A percentile compares a stretch with the other conserved stretches of the same genome.
These are phyloP conservation scores for Stramenopiles sp. DNA, from an alignment of 352 stramenopile genomes.

Conservation along the genomic window DNA sequence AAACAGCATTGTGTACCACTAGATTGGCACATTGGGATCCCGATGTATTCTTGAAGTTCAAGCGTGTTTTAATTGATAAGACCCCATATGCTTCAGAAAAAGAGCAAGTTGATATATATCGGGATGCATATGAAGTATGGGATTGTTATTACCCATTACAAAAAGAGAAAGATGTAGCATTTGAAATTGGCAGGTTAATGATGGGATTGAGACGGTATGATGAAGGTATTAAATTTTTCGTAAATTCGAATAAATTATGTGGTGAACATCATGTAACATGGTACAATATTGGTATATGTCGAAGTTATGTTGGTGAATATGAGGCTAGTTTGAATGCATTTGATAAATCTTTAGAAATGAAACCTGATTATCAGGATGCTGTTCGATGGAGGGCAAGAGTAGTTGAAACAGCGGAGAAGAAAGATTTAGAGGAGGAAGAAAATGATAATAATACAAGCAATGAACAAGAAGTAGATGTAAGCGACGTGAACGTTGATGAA, in stretches of 20 bases:
- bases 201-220: slow-evolving; percentile 17
- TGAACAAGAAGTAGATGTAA: background rate
- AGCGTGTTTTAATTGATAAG: slow-evolving; percentile 11
- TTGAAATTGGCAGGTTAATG: slow-evolving; percentile 18
- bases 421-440: background rate
- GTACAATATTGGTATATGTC: slow-evolving; percentile 22
- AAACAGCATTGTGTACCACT: background rate
- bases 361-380: slow-evolving; percentile 15
- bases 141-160: slow-evolving; percentile 18
- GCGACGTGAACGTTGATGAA: background rate
- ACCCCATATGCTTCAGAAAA: slow-evolving; percentile 6
- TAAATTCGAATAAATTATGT: slow-evolving; percentile 11
- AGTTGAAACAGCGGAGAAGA: background rate
- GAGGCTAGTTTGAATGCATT: slow-evolving; percentile 11
- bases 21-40: slow-evolving; percentile 15
- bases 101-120: slow-evolving; percentile 10
- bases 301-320: slow-evolving; percentile 11
- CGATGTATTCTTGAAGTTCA: slow-evolving; percentile 21
- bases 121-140: slow-evolving; percentile 10
- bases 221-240: slow-evolving; percentile 14
- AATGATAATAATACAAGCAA: background rate
- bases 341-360: slow-evolving; percentile 11
- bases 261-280: slow-evolving; percentile 21
- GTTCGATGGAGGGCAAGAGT: background rate
- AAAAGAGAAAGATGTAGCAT: slow-evolving; percentile 17